A percentile compares a stretch with the other conserved stretches of the same genome.
Evolutionary conservation across 2,329 filamentous ascomycete genomes (phyloP).

Genomic region (Curvularia lunata): DNA sequence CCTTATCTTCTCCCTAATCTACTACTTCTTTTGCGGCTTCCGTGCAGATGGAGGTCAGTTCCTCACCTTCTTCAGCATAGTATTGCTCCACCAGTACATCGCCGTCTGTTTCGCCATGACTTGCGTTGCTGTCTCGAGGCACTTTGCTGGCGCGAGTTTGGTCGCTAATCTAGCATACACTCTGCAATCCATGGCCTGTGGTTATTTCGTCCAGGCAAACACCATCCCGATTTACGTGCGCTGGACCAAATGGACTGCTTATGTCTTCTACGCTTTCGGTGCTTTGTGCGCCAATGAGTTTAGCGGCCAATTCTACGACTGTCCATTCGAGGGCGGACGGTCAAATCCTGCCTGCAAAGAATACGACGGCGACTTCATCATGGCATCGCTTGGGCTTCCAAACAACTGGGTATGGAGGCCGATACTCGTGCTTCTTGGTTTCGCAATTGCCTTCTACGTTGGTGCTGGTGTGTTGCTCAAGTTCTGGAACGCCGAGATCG

Average conservation of each 20-base stretch:
- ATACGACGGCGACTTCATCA: conserved; percentile 73
- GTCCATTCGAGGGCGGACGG: conserved; percentile 67
- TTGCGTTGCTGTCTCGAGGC: conserved; percentile 68
- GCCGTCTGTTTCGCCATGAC: conserved; percentile 73
- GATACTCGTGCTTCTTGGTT: conserved; percentile 67
- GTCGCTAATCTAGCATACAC: conserved; percentile 77
- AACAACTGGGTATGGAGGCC: conserved; percentile 70
- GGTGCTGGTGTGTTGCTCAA: conserved; percentile 67
- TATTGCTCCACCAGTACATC: conserved; percentile 74
- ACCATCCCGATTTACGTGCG: conserved; percentile 78
- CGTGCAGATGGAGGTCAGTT: conserved; percentile 68
- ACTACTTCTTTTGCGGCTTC: conserved; percentile 81
- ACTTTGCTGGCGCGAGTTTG: conserved; percentile 73
- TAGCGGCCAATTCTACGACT: conserved; percentile 73
- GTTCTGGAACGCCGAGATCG: conserved; percentile 71
- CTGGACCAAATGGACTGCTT: conserved; percentile 75
- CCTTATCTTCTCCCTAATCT: conserved; percentile 71
- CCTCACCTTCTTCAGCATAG: conserved; percentile 73
- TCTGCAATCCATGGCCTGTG: conserved; percentile 74
- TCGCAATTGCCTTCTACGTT: conserved; percentile 67
- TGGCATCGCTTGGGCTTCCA: conserved; percentile 72
- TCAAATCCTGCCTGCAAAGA: conserved; percentile 69
- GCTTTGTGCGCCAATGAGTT: conserved; percentile 78
- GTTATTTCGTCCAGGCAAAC: conserved; percentile 76
- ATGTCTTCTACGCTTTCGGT: conserved; percentile 73